phyloP scores from a whole-genome alignment of 2,329 filamentous ascomycete genomes.

The Chrysosporium keratinophilum region DNA sequence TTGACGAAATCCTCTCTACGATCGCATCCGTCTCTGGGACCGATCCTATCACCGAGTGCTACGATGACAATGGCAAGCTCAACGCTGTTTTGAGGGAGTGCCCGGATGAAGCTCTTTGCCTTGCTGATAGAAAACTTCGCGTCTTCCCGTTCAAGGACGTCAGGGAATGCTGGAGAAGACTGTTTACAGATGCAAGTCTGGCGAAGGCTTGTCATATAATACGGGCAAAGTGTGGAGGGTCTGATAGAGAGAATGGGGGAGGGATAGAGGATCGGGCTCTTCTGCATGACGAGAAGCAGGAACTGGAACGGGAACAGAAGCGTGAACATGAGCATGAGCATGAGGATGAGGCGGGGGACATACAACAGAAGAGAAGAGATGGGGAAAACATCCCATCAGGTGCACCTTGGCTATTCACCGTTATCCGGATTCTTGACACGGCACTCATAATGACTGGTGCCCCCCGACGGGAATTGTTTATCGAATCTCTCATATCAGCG shows the following conservation, averaged over 20 bases:
- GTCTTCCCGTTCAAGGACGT: conserved; percentile 49
- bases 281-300: too few relatives aligned
- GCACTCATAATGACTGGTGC: conserved; percentile 66
- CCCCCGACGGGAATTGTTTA: conserved; percentile 42
- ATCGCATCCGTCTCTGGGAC: conserved; percentile 23
- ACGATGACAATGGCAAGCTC: conserved; percentile 21
- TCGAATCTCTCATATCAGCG: conserved; percentile 30
- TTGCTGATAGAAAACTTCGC: conserved; percentile 46
- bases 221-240: neutral
- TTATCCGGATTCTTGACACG: conserved; percentile 61
- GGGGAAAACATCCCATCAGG: conserved; percentile 14
- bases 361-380: conserved; percentile 10
- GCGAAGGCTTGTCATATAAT: conserved; percentile 34
- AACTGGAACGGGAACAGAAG: too few relatives aligned
- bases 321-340: conserved; percentile 6
- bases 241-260: conserved; percentile 10
- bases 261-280: too few relatives aligned
- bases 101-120: conserved; percentile 35
- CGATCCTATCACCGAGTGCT: conserved; percentile 32
- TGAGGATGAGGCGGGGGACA: conserved; percentile 4
- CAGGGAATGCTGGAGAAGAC: conserved; percentile 45
- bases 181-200: conserved; percentile 49
- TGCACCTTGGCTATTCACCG: conserved; percentile 43
- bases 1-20: neutral
- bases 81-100: conserved; percentile 22